These are phyloP conservation scores for Epichloe bromicola DNA, from an alignment of 2,329 filamentous ascomycete genomes.

Conservation along the genomic window DNA sequence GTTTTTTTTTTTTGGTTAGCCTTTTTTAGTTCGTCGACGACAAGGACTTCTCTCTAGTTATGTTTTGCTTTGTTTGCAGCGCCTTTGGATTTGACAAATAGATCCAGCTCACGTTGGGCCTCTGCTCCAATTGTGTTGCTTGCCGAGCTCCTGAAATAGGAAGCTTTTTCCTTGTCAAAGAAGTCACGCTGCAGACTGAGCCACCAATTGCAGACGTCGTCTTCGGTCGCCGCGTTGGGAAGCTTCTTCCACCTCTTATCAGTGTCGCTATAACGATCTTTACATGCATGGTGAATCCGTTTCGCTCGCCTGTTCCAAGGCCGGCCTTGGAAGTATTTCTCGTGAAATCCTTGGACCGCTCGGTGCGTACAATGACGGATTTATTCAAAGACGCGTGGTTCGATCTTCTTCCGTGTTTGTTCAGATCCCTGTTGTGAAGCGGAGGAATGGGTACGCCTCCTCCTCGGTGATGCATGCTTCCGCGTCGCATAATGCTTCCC, in stretches of 20 bases:
- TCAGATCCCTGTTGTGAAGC: not conserved
- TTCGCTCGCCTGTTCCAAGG: not conserved
- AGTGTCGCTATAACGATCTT: not conserved
- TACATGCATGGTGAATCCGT: not conserved
- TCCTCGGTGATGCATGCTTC: not conserved
- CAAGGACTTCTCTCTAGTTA: not conserved
- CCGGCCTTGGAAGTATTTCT: conserved; percentile 1
- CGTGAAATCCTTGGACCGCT: not conserved
- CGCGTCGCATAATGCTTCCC: not conserved
- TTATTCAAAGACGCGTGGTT: conserved; percentile 3
- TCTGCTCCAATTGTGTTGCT: conserved; percentile 1
- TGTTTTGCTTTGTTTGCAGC: not conserved
- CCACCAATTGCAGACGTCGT: not conserved
- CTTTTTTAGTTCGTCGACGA: not conserved
- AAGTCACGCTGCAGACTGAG: not conserved
- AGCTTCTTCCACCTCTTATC: not conserved
- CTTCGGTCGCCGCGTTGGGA: not conserved
- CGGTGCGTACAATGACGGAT: conserved; percentile 3
- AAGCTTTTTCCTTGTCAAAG: not conserved
- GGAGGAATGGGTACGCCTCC: not conserved
- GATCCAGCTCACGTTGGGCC: not conserved
- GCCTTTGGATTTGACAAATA: not conserved
- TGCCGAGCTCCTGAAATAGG: not conserved
- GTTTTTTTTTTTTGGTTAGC: not conserved
- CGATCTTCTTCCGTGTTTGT: not conserved